These are phyloP conservation scores for Epichloe gansuensis DNA, from an alignment of 2,329 filamentous ascomycete genomes.

Conservation along the genomic window DNA sequence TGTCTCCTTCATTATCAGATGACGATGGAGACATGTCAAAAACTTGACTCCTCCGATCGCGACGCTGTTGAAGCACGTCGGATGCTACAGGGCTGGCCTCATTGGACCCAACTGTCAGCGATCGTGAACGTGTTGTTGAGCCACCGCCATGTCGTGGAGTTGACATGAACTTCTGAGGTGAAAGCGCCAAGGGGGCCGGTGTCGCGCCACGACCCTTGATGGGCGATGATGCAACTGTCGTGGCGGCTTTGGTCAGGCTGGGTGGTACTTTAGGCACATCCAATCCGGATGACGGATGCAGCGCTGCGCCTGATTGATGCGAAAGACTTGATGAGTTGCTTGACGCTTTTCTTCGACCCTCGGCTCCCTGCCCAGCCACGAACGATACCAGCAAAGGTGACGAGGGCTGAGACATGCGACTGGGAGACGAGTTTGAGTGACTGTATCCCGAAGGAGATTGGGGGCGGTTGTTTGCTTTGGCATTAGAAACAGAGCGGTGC, in stretches of 20 bases:
- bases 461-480: constrained; percentile 64
- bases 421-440: constrained; percentile 77
- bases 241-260: constrained; percentile 47
- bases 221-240: constrained; percentile 40
- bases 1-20: constrained; percentile 91
- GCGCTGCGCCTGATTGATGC: constrained; percentile 53
- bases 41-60: constrained; percentile 85
- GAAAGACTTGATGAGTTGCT: constrained; percentile 77
- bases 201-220: constrained; percentile 41
- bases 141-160: constrained; percentile 49
- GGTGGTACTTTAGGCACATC: constrained; percentile 55
- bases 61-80: constrained; percentile 61
- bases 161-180: constrained; percentile 49
- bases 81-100: constrained; percentile 67
- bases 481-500: constrained; percentile 72
- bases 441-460: constrained; percentile 73
- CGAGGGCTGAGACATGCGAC: constrained; percentile 56
- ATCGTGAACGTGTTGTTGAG: constrained; percentile 61
- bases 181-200: constrained; percentile 38
- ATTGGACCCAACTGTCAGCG: constrained; percentile 86
- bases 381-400: constrained; percentile 88
- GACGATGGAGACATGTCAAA: constrained; percentile 96
- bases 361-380: constrained; percentile 67
- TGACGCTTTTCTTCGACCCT: constrained; percentile 76
- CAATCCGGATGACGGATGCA: constrained; percentile 59